A percentile compares a stretch with the other conserved stretches of the same genome.
Conservation (phyloP, 2,329 filamentous ascomycete genomes). For the Chrysosporium queenslandicum region DNA sequence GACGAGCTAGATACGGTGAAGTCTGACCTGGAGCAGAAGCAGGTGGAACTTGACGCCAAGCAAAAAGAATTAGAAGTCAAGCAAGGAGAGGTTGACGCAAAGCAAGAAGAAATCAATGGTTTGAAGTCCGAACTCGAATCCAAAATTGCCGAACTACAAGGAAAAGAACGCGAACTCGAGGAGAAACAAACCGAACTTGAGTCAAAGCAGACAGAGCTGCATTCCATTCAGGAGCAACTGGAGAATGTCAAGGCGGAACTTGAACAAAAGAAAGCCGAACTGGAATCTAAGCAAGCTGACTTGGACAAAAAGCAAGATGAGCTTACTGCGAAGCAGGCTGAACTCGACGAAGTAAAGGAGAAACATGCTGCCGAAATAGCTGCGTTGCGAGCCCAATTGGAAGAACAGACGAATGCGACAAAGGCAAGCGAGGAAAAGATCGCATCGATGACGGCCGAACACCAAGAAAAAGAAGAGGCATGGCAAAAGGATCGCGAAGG, state of each 20-base stretch:
- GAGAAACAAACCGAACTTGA: slow-evolving; percentile 19
- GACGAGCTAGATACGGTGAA: slow-evolving; percentile 19
- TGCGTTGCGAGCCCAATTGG: slow-evolving; percentile 14
- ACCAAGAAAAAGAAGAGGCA: slow-evolving; percentile 25
- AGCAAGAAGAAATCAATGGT: slow-evolving; percentile 16
- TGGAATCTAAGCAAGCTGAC: slow-evolving; percentile 20
- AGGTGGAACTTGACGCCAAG: slow-evolving; percentile 16
- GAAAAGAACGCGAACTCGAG: slow-evolving; percentile 23
- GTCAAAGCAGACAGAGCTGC: slow-evolving; percentile 18
- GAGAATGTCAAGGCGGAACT: slow-evolving; percentile 27
- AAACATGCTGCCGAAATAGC: slow-evolving; percentile 21
- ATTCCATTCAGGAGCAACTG: slow-evolving; percentile 23
- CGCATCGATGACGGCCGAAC: slow-evolving; percentile 21
- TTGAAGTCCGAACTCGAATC: slow-evolving; percentile 21
- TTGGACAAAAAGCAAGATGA: slow-evolving; percentile 18
- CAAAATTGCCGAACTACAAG: slow-evolving; percentile 14
- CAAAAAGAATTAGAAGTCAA: slow-evolving; percentile 16
- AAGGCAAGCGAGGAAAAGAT: slow-evolving; percentile 23
- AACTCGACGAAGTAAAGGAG: slow-evolving; percentile 26
- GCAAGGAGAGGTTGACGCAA: slow-evolving; percentile 14
- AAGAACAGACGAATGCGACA: slow-evolving; percentile 17
- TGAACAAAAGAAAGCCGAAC: slow-evolving; percentile 26
- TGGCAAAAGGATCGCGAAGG: slow-evolving; percentile 28
- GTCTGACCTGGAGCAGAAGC: slow-evolving; percentile 17
- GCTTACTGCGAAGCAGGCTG: slow-evolving; percentile 22